Evolutionary conservation across 495 filamentous ascomycete species (phyloP).

Genomic region (Ramalina intermedia): DNA sequence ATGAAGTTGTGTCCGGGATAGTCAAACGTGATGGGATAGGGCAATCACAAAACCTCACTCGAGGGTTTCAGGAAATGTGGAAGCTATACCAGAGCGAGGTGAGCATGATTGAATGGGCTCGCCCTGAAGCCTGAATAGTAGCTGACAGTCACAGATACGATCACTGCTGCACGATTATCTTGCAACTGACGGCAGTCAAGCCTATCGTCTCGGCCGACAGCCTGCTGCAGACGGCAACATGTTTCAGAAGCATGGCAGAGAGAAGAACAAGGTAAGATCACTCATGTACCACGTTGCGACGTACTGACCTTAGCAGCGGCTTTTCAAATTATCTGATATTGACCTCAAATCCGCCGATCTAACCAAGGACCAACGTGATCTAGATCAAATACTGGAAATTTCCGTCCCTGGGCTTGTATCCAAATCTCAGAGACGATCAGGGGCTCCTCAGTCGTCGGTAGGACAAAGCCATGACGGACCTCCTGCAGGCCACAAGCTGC

Average conservation of each 20-base stretch:
- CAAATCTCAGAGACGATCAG: conserved; percentile 44
- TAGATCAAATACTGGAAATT: conserved; percentile 76
- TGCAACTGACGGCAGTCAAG: conserved; percentile 70
- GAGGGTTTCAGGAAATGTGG: conserved; percentile 88
- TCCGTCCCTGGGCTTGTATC: conserved; percentile 90
- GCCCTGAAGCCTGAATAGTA: not conserved
- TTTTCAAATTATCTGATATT: conserved; percentile 82
- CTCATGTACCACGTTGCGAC: not conserved
- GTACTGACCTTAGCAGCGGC: conserved; percentile 33
- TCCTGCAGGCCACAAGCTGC: conserved; percentile 64
- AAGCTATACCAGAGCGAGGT: conserved; percentile 74
- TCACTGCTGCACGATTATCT: conserved; percentile 93
- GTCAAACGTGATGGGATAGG: conserved; percentile 55
- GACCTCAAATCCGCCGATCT: conserved; percentile 61
- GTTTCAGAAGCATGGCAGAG: conserved; percentile 44
- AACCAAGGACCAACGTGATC: conserved; percentile 70
- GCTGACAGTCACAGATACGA: conserved; percentile 55
- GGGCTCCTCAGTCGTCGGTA: conserved; percentile 17
- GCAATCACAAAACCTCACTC: conserved; percentile 42
- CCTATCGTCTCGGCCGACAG: conserved; percentile 31
- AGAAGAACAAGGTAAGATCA: conserved; percentile 44
- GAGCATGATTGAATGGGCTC: conserved; percentile 5
- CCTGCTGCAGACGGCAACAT: conserved; percentile 39
- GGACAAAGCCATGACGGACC: conserved; percentile 31
- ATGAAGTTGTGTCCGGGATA: conserved; percentile 76